Evolutionary conservation across 1,139 yeast species (phyloP).

Genomic region (Magnusiomyces sp.): DNA sequence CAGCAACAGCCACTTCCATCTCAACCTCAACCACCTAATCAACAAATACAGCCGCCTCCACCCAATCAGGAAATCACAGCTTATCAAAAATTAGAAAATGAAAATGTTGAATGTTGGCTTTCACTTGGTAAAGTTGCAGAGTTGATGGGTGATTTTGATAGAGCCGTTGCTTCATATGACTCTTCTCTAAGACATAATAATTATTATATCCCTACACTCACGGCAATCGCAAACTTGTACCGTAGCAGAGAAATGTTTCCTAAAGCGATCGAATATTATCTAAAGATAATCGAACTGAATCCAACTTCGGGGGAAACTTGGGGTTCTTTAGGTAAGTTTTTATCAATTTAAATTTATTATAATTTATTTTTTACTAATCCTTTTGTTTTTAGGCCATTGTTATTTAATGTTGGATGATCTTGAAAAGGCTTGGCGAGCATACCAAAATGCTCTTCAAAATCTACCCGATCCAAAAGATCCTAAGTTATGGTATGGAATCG

Average conservation of each 20-base stretch:
- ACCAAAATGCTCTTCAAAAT: conserved; percentile 89
- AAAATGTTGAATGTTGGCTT: conserved; percentile 88
- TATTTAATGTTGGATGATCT: conserved; percentile 93
- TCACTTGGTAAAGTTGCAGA: conserved; percentile 87
- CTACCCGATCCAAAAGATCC: conserved; percentile 92
- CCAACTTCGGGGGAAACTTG: conserved; percentile 94
- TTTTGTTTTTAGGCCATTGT: conserved; percentile 62
- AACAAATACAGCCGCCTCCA: conserved; percentile 22
- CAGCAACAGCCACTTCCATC: conserved; percentile 12
- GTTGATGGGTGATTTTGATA: conserved; percentile 76
- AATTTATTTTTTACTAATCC: neutral
- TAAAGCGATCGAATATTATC: conserved; percentile 89
- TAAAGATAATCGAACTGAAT: conserved; percentile 70
- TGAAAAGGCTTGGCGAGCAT: conserved; percentile 91
- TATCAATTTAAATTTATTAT: conserved; percentile 1
- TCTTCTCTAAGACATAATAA: conserved; percentile 84
- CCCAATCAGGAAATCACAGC: conserved; percentile 34
- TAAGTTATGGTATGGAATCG: conserved; percentile 96
- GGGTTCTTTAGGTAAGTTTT: conserved; percentile 54
- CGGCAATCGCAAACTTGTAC: conserved; percentile 80
- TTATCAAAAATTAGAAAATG: conserved; percentile 35
- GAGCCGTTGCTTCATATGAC: conserved; percentile 84
- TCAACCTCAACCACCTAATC: conserved; percentile 15
- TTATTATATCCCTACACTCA: conserved; percentile 73
- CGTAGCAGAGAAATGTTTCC: conserved; percentile 84